phyloP scores from a whole-genome alignment of 352 stramenopile genomes.

The Peronospora tabacina region DNA sequence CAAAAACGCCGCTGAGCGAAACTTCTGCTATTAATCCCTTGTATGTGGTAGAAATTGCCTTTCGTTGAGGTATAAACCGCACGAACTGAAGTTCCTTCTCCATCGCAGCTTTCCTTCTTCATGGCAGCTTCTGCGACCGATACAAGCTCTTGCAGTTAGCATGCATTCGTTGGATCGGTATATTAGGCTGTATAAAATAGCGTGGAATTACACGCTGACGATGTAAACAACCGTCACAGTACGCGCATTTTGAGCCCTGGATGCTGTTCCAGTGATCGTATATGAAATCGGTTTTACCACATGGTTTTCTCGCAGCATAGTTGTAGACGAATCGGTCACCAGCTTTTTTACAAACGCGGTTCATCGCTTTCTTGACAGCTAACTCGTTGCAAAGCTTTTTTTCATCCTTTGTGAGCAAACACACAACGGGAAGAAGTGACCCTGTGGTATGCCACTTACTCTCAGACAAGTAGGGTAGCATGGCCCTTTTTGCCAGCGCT shows the following conservation, averaged over 20 bases:
- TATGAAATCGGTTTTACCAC: neutral
- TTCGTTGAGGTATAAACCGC: slow-evolving; percentile 6
- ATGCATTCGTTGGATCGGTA: neutral
- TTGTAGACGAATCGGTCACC: slow-evolving; percentile 10
- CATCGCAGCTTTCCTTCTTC: slow-evolving; percentile 11
- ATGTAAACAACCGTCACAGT: neutral
- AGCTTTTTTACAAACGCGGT: slow-evolving; percentile 1
- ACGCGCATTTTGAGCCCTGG: neutral
- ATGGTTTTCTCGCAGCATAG: slow-evolving; percentile 1
- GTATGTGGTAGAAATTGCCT: slow-evolving; percentile 1
- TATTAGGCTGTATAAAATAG: neutral
- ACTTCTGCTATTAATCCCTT: slow-evolving; percentile 11
- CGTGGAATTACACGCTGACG: neutral
- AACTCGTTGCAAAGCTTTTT: neutral
- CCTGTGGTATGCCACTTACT: too few species aligned
- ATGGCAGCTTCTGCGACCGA: slow-evolving; percentile 6
- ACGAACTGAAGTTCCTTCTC: slow-evolving; percentile 9
- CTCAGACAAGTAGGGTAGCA: neutral
- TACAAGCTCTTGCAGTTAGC: slow-evolving; percentile 4
- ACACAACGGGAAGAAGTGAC: too few species aligned
- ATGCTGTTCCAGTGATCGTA: slow-evolving; percentile 3
- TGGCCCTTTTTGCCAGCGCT: neutral
- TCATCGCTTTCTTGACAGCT: slow-evolving; percentile 4
- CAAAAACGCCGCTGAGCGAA: slow-evolving; percentile 4
- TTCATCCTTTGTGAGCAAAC: too few species aligned